Base-by-base conservation (phyloP, 2,329 filamentous ascomycete genomes). In the Hypoxylon sp. region DNA sequence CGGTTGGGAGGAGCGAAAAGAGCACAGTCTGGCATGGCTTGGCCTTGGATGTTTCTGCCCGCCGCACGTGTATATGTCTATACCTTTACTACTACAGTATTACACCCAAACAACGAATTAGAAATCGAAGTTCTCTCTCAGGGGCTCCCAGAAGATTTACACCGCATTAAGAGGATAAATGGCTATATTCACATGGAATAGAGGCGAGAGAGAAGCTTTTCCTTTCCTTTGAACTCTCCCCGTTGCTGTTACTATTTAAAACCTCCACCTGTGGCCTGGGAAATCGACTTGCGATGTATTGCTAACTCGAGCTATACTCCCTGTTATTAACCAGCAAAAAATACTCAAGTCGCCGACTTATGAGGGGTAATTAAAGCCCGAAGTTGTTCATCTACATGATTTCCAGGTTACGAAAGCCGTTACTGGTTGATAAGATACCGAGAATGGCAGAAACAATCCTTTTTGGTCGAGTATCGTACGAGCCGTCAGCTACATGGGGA, bases 41-140 rank as follows among this genome's bases (percentile, higher is more conserved):
- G 22, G 35, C 22, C 48, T 42, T 53, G 62, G 56, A 59, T 64
- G 58, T 53, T 59, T 25, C 33, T 57, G 48, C 60, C 68, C 51
- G 44, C 53, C 64, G 59, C 60, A 64, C 61, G 64, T 70, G 68
- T 70, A 70, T 70, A 70, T 67, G 68, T 70, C 64, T 64, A 70
- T 49, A 68, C 59, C 17, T 37, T 33, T 51, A 42, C 48, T 62
- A 64, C 63, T 62, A 64, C 63, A 50, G 35, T 53, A 61, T 27
- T 46, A 54, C 56, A 42, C 33, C 48, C 31, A 11, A 57, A 61
- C 50, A 67, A 48, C 40, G 55, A 57, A 63, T 55, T 61, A 63
- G 59, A 66, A 56, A 42, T 44, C 46, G 20, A 63, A 51, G 10
- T 33, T n/a, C 22, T 66, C 50, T 68, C 56, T 44, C 57, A 27